Evolutionary conservation across 371 early-diverging fungal species (phyloP).

Genomic region (Rhizopus sp.): DNA sequence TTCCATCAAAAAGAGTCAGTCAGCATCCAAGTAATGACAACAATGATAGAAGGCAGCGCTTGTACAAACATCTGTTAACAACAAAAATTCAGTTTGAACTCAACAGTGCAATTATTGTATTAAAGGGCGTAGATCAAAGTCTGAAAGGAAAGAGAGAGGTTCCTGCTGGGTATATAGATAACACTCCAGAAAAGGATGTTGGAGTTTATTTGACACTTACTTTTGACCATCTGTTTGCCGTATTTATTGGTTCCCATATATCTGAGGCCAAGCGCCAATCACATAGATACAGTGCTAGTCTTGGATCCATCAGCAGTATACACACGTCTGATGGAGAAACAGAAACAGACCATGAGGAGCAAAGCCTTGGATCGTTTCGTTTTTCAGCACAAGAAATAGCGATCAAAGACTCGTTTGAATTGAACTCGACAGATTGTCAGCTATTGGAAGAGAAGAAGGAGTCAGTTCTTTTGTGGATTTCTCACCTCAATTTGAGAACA

Average conservation of each 20-base stretch:
- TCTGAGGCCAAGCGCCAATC: slow-evolving; percentile 9
- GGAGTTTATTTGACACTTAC: background rate
- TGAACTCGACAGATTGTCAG: background rate
- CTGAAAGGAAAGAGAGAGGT: slow-evolving; percentile 26
- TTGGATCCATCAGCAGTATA: background rate
- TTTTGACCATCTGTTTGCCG: slow-evolving; percentile 20
- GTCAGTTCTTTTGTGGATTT: slow-evolving; percentile 35
- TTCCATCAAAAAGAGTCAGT: background rate
- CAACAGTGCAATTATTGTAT: slow-evolving; percentile 9
- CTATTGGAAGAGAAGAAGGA: slow-evolving; percentile 12
- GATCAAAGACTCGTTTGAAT: slow-evolving; percentile 14
- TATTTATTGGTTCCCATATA: slow-evolving; percentile 28
- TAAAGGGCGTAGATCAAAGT: slow-evolving; percentile 37
- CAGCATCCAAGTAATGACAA: background rate
- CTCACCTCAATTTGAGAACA: slow-evolving; percentile 26
- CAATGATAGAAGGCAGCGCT: background rate
- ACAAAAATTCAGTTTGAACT: background rate
- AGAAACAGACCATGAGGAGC: slow-evolving; percentile 1
- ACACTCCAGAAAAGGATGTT: slow-evolving; percentile 39
- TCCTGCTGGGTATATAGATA: slow-evolving; percentile 40
- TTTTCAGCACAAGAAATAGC: slow-evolving; percentile 19
- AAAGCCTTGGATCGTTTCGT: slow-evolving; percentile 14
- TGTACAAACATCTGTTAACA: background rate
- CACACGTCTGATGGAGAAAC: slow-evolving; percentile 1
- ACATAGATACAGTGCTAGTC: slow-evolving; percentile 4